Base-by-base conservation (phyloP, 176 grass and related monocot genomes). In the Zoysia pacifica region DNA sequence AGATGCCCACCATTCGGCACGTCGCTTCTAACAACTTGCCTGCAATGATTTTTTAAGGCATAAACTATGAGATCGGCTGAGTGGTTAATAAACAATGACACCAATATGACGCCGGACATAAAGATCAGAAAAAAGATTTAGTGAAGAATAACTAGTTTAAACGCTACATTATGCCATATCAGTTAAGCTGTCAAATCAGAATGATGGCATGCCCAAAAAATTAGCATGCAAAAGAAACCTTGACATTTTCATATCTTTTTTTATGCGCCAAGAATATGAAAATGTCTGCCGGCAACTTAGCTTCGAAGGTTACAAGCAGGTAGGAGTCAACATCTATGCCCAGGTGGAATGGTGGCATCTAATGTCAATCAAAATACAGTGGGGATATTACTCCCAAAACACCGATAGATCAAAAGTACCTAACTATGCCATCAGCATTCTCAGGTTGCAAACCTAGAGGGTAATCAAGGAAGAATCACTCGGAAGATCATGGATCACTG, bases 11-110 rank as follows among this genome's bases (percentile, higher is more conserved):
- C 65, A 97, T 74, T 48, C 56, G 63, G 87, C 94, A 97, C 41
- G 85, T 77, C 3, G 83, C 63, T 82, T 94, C 91, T 59, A 97
- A 62, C 82, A 97, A 74, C 69, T 90, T 97, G 20, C 94, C 94
- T 94, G 88, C 69, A 85, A 56, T 7, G 54, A 82, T 78, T 84
- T 50, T 9, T 36, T 19, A 70, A 55, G 71, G 76, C 70, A 18
- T 15, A 70, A 81, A 28, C 16, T 48, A 63, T 75, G 16, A 89
- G 53, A 61, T 28, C 48, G 51, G 65, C 15, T 74, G 67, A 12
- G 47, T 77, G 42, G 72, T 83, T 86, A 67, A 46, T 54, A 80
- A 56, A 50, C 37, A 48, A 53, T n/a, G 77, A 62, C 67, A 74
- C 38, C 49, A 41, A 52, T 67, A 60, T n/a, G 7, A 45, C 63